Evolutionary conservation across 345 rosid genomes (phyloP).

Genomic region (Clausena lansium): DNA sequence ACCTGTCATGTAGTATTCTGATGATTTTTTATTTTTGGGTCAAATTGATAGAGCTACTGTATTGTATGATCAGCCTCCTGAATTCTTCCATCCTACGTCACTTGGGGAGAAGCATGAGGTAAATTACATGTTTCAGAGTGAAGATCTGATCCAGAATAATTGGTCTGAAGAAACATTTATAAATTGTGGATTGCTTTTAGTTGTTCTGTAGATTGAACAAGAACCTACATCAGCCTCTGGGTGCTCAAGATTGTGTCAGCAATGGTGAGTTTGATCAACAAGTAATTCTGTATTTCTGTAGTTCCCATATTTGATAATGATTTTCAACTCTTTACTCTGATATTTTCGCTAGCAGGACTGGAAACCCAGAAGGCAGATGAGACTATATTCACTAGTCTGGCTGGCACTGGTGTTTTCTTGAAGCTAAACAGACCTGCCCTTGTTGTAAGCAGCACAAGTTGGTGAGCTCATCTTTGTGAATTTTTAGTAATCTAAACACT

Average conservation of each 20-base stretch:
- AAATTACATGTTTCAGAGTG: conserved; percentile 20
- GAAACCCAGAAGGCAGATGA: conserved; percentile 38
- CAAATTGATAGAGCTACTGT: conserved; percentile 61
- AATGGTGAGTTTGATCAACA: conserved; percentile 42
- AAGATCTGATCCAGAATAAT: background rate
- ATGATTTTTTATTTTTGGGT: conserved; percentile 8
- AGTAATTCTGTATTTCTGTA: conserved; percentile 11
- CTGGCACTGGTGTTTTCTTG: conserved; percentile 36
- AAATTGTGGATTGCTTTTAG: conserved; percentile 42
- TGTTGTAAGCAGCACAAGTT: conserved; percentile 97
- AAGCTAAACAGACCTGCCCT: conserved; percentile 86
- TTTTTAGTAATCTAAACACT: background rate
- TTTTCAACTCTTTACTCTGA: conserved; percentile 3
- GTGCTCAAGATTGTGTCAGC: conserved; percentile 59
- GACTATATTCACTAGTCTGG: conserved; percentile 58
- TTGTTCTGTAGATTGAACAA: conserved; percentile 77
- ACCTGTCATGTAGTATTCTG: conserved; percentile 8
- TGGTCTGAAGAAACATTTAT: conserved; percentile 9
- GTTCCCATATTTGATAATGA: background rate
- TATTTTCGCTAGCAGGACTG: conserved; percentile 17
- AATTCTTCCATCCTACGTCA: conserved; percentile 73
- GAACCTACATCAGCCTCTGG: conserved; percentile 47
- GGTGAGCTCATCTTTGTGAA: conserved; percentile 47
- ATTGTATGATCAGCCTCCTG: conserved; percentile 95
- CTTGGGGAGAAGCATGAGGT: conserved; percentile 86